Conservation (phyloP, 495 filamentous ascomycete species). For the Staphylotrichum longicolle region DNA sequence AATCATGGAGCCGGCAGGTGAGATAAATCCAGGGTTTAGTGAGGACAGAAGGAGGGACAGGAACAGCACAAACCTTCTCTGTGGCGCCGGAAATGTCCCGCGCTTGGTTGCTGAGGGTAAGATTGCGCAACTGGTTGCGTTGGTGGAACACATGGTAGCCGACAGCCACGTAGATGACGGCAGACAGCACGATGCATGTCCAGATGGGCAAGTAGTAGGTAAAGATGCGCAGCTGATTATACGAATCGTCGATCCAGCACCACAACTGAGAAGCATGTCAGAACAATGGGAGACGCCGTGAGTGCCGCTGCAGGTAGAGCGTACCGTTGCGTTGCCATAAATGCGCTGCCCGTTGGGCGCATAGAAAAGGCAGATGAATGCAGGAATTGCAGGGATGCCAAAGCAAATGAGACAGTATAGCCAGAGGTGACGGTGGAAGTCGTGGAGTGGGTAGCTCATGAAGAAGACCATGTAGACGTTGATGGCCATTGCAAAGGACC, state of each 20-base stretch:
- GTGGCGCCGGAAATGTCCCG: conserved; percentile 29
- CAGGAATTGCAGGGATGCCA: conserved; percentile 68
- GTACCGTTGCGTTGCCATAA: conserved; percentile 70
- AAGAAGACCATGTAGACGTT: conserved; percentile 88
- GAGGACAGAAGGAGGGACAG: no score
- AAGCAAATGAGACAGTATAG: conserved; percentile 71
- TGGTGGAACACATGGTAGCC: conserved; percentile 66
- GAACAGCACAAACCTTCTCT: conserved; percentile 41
- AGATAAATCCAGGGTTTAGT: neutral
- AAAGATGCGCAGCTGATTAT: conserved; percentile 70
- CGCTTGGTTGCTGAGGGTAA: conserved; percentile 42
- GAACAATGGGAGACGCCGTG: neutral
- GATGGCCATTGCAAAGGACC: conserved; percentile 74
- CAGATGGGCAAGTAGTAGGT: conserved; percentile 84
- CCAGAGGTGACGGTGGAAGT: conserved; percentile 65
- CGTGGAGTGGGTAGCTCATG: conserved; percentile 61
- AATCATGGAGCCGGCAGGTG: conserved; percentile 12
- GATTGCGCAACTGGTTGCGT: conserved; percentile 53
- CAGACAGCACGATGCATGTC: conserved; percentile 67
- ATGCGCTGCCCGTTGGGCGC: conserved; percentile 47
- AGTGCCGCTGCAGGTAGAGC: neutral
- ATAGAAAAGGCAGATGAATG: conserved; percentile 62
- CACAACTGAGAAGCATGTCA: conserved; percentile 54
- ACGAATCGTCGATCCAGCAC: conserved; percentile 76
- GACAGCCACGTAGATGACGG: conserved; percentile 69